phyloP scores from a whole-genome alignment of 2,329 filamentous ascomycete genomes.

The Aspergillus thermomutatus region DNA sequence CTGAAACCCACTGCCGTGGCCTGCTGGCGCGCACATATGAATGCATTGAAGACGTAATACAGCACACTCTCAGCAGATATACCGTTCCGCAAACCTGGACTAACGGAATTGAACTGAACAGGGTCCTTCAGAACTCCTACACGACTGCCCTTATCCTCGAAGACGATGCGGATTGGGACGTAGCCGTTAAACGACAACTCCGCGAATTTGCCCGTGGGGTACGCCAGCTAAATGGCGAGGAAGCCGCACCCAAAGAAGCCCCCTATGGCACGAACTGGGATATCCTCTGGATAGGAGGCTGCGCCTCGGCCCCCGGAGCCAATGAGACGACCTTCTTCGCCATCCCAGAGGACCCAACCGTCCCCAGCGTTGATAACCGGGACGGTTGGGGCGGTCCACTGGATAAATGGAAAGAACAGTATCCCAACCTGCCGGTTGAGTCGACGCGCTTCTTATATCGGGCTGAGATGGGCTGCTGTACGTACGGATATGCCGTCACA shows the following conservation, averaged over 20 bases:
- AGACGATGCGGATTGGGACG: constrained; percentile 59
- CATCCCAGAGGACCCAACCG: constrained; percentile 31
- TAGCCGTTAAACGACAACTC: constrained; percentile 50
- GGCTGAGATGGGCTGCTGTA: neutral
- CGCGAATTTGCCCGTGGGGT: constrained; percentile 33
- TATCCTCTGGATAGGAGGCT: constrained; percentile 52
- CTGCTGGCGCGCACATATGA: constrained; percentile 42
- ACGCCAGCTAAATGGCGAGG: constrained; percentile 29
- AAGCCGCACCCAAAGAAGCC: constrained; percentile 25
- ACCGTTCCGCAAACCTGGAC: neutral
- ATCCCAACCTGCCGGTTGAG: constrained; percentile 3
- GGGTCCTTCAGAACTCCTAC: constrained; percentile 45
- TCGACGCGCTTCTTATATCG: neutral
- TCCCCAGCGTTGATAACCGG: constrained; percentile 14
- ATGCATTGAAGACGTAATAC: constrained; percentile 28
- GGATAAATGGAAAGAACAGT: constrained; percentile 15
- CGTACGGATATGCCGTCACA: constrained; percentile 38
- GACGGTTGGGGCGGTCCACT: constrained; percentile 19
- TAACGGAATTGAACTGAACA: constrained; percentile 5
- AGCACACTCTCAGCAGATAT: neutral
- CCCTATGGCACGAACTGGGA: constrained; percentile 55
- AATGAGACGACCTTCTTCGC: constrained; percentile 28
- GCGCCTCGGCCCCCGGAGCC: constrained; percentile 31
- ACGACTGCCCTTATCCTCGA: constrained; percentile 53
- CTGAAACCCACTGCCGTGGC: constrained; percentile 36